Evolutionary conservation across 148 eudicot genomes (phyloP), one percentile per base, ranked within the genome.

Genomic region (Persicaria maculosa): DNA sequence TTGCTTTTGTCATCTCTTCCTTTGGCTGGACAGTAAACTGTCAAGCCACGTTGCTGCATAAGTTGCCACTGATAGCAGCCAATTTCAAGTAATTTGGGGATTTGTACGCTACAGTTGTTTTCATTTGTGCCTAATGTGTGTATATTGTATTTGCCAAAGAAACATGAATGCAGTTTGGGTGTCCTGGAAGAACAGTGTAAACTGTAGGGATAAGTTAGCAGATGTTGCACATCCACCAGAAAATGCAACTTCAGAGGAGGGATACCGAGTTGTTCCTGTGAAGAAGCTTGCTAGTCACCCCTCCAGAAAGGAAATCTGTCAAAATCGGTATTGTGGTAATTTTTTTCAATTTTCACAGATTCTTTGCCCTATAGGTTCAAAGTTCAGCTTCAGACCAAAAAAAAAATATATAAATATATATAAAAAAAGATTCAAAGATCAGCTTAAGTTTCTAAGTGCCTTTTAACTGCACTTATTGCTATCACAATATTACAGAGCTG

Each of bases 131-230:
- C 68, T 62, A 16, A 19, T 25, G 44, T 25, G 70, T 65, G 46
- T 3, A 55, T 22, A 11, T 12, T 20, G 74, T 46, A 31, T 46
- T 71, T 47, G 22, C 11, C 40, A 71, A 20, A 64, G 69, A 61
- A 77, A 73, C 76, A 79, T 81, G 80, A 72, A 81, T 74, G 71
- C 74, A 40, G 71, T 83, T 22, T 85, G 86, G 82, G 80, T 73
- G 11, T 81, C 75, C 71, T 73, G 74, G 76, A 81, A 75, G 76
- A 76, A 72, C 72, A 81, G 22, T 62, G 76, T 77, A 68, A 75
- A 70, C 46, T 83, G 86, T 73, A 7, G 69, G 25, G 69, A 62
- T 48, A 77, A 77, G 65, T 58, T 64, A 12, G 79, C 72, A 22
- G 83, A 79, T 75, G 69, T 46, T 25, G 43, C 64, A 53, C 74